Evolutionary conservation across 345 rosid genomes (phyloP).

Genomic region (Acer negundo): DNA sequence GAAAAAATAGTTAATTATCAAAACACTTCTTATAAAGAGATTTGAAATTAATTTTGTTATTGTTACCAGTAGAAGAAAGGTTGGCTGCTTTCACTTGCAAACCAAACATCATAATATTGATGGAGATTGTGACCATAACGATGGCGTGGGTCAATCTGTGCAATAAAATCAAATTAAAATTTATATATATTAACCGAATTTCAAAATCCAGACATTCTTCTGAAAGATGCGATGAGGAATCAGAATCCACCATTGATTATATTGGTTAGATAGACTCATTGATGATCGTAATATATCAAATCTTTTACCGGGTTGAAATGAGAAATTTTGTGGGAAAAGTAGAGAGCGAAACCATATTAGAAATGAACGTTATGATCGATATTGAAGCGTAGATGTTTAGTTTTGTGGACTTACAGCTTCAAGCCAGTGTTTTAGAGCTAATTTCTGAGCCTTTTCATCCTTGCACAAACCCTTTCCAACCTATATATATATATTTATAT

Average conservation of each 20-base stretch:
- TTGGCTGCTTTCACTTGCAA: constrained; percentile 52
- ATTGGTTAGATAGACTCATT: too few relatives aligned
- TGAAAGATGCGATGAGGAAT: not conserved
- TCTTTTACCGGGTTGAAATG: too few relatives aligned
- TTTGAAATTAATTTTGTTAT: not conserved
- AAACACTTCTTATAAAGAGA: not conserved
- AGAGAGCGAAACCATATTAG: too few relatives aligned
- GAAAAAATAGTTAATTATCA: not conserved
- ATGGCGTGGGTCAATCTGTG: constrained; percentile 81
- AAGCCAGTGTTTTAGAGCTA: constrained; percentile 55
- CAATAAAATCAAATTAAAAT: not conserved
- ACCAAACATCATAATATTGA: constrained; percentile 66
- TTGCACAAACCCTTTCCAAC: constrained; percentile 54
- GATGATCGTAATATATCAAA: too few relatives aligned
- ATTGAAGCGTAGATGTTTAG: too few relatives aligned
- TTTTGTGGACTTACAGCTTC: constrained; percentile 46
- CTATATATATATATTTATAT: constrained; percentile 14
- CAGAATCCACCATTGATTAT: not conserved
- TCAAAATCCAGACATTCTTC: not conserved
- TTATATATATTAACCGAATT: not conserved
- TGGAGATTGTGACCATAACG: constrained; percentile 84
- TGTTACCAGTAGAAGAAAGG: constrained; percentile 80
- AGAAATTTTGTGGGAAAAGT: too few relatives aligned
- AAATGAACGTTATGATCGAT: too few relatives aligned
- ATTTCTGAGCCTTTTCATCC: constrained; percentile 48